Percentiles rank a stretch among this genome's conserved stretches.
Conservation (phyloP, 106 monocot species). For the Gastrodia elata region DNA sequence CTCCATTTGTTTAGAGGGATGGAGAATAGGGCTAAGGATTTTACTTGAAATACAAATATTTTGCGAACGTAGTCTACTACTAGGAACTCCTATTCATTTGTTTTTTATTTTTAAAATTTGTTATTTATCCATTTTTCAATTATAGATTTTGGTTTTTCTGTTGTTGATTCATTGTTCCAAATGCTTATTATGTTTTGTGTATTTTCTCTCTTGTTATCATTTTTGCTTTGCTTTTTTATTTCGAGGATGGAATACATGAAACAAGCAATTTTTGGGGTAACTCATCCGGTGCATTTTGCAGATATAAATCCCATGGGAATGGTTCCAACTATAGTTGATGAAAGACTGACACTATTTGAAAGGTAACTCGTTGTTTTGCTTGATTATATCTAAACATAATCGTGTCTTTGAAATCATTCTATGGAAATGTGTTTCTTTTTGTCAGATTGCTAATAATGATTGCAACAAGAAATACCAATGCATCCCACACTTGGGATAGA, state of each 20-base stretch:
- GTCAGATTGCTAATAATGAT: background rate
- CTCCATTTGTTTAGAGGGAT: background rate
- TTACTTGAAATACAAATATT: background rate
- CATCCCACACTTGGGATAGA: background rate
- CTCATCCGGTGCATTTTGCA: conserved; percentile 18
- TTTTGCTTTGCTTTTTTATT: background rate
- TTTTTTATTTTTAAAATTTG: no score
- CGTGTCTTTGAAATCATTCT: background rate
- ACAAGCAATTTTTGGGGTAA: background rate
- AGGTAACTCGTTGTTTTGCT: conserved; percentile 35
- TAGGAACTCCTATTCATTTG: background rate
- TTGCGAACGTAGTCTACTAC: background rate
- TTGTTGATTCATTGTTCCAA: background rate
- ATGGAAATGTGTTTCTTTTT: background rate
- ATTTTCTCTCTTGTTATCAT: background rate
- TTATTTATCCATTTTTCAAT: background rate
- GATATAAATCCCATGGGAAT: conserved; percentile 88
- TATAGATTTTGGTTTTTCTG: background rate
- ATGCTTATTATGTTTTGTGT: background rate
- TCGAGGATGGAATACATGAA: background rate
- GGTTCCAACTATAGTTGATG: conserved; percentile 89
- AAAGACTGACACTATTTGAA: conserved; percentile 71
- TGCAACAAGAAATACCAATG: background rate
- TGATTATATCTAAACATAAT: background rate
- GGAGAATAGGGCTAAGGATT: no score